Evolutionary conservation across 176 grass and related monocot species (phyloP).

Genomic region (Canna indica): DNA sequence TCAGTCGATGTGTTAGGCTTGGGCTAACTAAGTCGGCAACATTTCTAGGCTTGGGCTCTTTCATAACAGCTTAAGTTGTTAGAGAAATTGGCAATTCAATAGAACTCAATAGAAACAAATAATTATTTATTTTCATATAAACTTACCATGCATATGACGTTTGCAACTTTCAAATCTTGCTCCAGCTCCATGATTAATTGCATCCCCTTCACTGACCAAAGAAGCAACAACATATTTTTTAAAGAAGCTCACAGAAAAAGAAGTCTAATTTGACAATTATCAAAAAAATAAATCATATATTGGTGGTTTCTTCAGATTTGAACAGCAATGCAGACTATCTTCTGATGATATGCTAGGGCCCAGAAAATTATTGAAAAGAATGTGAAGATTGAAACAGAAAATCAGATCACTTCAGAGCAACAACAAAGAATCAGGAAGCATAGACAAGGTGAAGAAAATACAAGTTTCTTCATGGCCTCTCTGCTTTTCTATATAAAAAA

Average conservation of each 20-base stretch:
- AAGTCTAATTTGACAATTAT: background rate
- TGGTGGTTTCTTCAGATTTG: background rate
- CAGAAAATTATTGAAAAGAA: background rate
- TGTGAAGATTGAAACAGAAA: too few species aligned
- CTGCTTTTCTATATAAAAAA: too few species aligned
- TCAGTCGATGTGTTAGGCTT: too few species aligned
- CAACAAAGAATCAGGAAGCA: background rate
- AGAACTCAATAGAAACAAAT: conserved; percentile 25
- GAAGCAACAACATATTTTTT: conserved; percentile 10
- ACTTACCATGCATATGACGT: conserved; percentile 85
- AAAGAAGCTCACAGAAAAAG: background rate
- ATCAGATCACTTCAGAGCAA: background rate
- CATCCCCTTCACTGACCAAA: conserved; percentile 98
- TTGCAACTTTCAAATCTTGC: conserved; percentile 90
- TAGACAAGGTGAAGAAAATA: background rate
- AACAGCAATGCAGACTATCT: background rate
- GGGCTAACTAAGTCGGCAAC: too few species aligned
- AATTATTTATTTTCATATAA: background rate
- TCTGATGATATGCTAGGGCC: background rate
- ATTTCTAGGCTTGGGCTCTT: too few species aligned
- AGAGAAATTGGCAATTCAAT: too few species aligned
- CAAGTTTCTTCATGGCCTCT: too few species aligned
- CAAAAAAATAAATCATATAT: background rate
- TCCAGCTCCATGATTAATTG: conserved; percentile 96
- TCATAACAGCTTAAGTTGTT: too few species aligned